phyloP scores from a whole-genome alignment of 2,329 filamentous ascomycete species.

The Ustilaginoidea virens region DNA sequence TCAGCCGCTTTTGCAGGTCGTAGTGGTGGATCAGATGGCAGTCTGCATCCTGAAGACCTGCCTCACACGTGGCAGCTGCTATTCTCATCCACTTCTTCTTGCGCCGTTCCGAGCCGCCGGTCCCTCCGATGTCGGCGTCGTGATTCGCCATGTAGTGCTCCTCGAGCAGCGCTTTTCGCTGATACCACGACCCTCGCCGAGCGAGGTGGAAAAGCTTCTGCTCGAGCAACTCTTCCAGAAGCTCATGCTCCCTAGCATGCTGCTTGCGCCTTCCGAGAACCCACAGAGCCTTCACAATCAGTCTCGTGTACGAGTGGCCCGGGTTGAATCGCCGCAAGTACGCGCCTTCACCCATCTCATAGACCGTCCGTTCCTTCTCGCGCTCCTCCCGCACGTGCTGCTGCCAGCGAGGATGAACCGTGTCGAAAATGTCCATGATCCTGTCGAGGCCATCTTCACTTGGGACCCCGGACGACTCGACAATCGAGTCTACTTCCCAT shows the following conservation, averaged over 20 bases:
- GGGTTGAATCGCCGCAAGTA: constrained; percentile 85
- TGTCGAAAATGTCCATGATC: constrained; percentile 57
- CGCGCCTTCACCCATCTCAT: constrained; percentile 70
- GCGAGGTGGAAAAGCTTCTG: constrained; percentile 78
- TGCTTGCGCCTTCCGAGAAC: constrained; percentile 72
- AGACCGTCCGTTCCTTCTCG: constrained; percentile 59
- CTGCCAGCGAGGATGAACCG: constrained; percentile 70
- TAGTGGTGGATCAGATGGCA: constrained; percentile 91
- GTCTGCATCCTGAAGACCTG: constrained; percentile 70
- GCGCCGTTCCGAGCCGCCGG: constrained; percentile 30
- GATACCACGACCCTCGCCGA: constrained; percentile 83
- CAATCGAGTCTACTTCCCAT: constrained; percentile 61
- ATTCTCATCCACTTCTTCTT: constrained; percentile 72
- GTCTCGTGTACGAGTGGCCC: constrained; percentile 83
- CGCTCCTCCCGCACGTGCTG: constrained; percentile 57
- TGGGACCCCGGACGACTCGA: constrained; percentile 64
- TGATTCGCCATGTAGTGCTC: constrained; percentile 81
- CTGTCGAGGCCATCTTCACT: constrained; percentile 48
- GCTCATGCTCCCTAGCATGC: constrained; percentile 57
- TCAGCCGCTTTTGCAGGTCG: constrained; percentile 85
- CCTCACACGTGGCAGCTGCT: constrained; percentile 69
- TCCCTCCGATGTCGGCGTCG: constrained; percentile 23
- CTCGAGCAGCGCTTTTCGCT: constrained; percentile 83
- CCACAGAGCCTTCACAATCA: constrained; percentile 74
- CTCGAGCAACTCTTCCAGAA: constrained; percentile 58